phyloP scores from a whole-genome alignment of 2,329 filamentous ascomycete genomes.

The Salinomyces thailandicus region DNA sequence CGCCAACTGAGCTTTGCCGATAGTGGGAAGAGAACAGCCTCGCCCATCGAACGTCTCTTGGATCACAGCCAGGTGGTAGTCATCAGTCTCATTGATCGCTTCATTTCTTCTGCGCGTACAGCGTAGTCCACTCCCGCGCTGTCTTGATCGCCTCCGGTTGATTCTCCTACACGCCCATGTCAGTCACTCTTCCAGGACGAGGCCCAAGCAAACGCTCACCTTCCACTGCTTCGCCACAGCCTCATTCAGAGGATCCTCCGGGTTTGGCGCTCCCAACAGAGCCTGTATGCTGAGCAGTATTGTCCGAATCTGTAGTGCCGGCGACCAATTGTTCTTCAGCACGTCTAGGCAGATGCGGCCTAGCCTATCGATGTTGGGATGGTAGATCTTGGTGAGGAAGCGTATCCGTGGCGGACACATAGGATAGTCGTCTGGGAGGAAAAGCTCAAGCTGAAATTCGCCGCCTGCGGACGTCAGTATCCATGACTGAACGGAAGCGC shows the following conservation, averaged over 20 bases:
- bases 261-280: conserved; percentile 88
- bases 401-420: conserved; percentile 99
- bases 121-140: conserved; percentile 81
- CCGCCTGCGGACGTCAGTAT: conserved; percentile 47
- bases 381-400: conserved; percentile 98
- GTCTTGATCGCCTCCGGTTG: conserved; percentile 86
- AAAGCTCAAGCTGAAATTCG: conserved; percentile 92
- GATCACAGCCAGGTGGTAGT: too few species aligned
- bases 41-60: too few species aligned
- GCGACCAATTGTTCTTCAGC: conserved; percentile 98
- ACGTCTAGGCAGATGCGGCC: conserved; percentile 96
- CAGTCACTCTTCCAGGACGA: neutral
- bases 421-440: conserved; percentile 95
- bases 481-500: too few species aligned
- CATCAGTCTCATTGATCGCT: neutral
- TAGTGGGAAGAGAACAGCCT: too few species aligned
- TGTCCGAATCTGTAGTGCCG: conserved; percentile 91
- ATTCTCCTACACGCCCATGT: conserved; percentile 50
- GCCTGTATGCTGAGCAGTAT: conserved; percentile 98
- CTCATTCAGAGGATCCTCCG: conserved; percentile 94
- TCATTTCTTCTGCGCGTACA: conserved; percentile 48
- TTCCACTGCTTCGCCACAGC: conserved; percentile 98
- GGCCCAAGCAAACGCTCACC: conserved; percentile 11
- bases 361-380: conserved; percentile 96
- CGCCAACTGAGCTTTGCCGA: too few species aligned